Evolutionary conservation across 2,329 filamentous ascomycete species (phyloP).

Genomic region (Diaporthe eres): DNA sequence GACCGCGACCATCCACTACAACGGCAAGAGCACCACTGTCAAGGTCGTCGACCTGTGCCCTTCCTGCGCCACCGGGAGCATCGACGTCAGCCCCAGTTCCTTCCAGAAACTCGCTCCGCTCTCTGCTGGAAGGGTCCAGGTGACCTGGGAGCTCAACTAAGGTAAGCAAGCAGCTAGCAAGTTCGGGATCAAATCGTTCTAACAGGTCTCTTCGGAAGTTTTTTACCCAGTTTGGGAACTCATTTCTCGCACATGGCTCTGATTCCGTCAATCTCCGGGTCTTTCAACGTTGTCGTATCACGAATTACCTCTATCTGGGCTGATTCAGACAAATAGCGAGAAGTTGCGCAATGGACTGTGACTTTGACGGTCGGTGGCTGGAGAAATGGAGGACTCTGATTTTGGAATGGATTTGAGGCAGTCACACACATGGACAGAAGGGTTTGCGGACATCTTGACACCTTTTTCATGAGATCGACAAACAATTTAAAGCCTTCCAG

Average conservation of each 20-base stretch:
- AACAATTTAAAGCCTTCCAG: background rate
- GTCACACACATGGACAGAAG: background rate
- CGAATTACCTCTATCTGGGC: too few species aligned
- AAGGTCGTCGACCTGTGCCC: background rate
- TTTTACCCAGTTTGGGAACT: background rate
- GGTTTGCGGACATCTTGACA: background rate
- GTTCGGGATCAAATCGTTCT: background rate
- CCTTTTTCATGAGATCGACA: background rate
- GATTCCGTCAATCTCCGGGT: too few species aligned
- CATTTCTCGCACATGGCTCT: background rate
- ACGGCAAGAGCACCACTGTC: background rate
- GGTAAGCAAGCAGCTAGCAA: background rate
- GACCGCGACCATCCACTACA: background rate
- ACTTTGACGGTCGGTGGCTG: background rate
- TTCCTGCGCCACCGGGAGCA: background rate
- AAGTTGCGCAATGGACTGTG: background rate
- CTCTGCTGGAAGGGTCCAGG: background rate
- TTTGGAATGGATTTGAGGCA: background rate
- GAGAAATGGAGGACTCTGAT: background rate
- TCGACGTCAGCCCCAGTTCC: background rate
- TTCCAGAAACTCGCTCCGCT: background rate
- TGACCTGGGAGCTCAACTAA: slow-evolving; percentile 5
- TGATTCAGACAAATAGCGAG: background rate
- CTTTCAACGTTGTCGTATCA: background rate
- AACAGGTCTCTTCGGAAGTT: background rate